Percentiles rank a stretch among this genome's conserved stretches.
These are phyloP conservation scores for Talaromyces sp. DNA, from an alignment of 2,329 filamentous ascomycete species.

Conservation along the genomic window DNA sequence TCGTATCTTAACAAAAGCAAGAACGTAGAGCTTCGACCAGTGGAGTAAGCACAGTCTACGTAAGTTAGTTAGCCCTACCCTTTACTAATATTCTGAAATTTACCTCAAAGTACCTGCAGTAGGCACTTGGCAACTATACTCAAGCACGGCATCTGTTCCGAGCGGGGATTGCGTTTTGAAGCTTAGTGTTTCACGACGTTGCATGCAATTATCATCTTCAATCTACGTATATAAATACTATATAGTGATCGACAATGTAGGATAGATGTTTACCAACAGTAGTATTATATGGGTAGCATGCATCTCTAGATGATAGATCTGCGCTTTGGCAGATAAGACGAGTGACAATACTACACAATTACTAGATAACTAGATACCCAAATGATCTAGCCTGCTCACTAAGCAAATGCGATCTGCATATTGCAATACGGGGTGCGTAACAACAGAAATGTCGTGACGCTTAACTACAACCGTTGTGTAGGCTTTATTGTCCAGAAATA, in stretches of 20 bases:
- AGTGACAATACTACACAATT: background rate
- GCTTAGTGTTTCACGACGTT: conserved; percentile 2
- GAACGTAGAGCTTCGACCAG: background rate
- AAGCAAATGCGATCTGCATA: background rate
- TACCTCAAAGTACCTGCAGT: background rate
- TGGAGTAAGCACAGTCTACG: background rate
- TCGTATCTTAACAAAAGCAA: background rate
- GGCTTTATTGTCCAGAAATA: background rate
- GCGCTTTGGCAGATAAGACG: background rate
- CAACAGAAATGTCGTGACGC: background rate
- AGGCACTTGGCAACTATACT: background rate
- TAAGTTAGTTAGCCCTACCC: background rate
- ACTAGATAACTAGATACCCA: background rate
- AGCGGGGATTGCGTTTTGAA: background rate
- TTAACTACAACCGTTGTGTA: background rate
- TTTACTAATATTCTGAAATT: background rate
- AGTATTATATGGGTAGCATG: background rate
- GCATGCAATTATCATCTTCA: background rate
- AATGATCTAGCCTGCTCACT: background rate
- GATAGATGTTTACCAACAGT: background rate
- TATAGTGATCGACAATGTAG: background rate
- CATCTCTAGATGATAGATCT: background rate
- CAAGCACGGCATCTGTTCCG: background rate
- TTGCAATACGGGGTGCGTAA: background rate
- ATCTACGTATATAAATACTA: background rate